These are phyloP conservation scores for Neurospora sp. DNA, from an alignment of 495 filamentous ascomycete species.

Conservation along the genomic window DNA sequence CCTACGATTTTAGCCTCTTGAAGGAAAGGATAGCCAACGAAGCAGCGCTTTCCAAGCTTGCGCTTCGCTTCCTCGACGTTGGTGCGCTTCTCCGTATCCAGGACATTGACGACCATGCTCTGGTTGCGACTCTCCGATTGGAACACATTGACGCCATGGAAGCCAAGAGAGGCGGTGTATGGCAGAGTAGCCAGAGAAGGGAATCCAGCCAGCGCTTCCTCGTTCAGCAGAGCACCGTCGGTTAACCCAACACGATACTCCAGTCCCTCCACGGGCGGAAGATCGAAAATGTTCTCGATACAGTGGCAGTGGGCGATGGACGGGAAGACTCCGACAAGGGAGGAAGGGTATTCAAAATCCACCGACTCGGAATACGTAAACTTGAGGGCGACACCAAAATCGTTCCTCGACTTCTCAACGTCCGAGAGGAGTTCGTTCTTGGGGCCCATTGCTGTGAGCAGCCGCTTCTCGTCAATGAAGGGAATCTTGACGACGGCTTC, in stretches of 20 bases:
- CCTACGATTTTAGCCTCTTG: conserved; percentile 83
- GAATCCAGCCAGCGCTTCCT: conserved; percentile 79
- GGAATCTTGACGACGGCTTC: conserved; percentile 98
- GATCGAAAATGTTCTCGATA: conserved; percentile 88
- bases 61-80: conserved; percentile 60
- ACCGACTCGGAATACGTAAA: conserved; percentile 74
- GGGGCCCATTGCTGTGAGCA: conserved; percentile 76
- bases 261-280: conserved; percentile 84
- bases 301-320: conserved; percentile 81
- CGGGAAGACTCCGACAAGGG: conserved; percentile 82
- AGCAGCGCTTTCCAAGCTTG: conserved; percentile 75
- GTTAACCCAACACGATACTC: conserved; percentile 78
- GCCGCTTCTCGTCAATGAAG: conserved; percentile 85
- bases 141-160: conserved; percentile 93
- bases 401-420: conserved; percentile 71
- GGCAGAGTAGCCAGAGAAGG: conserved; percentile 78
- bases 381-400: conserved; percentile 84
- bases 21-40: conserved; percentile 92
- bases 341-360: conserved; percentile 74
- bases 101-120: conserved; percentile 84
- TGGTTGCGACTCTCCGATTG: conserved; percentile 94
- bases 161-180: conserved; percentile 67
- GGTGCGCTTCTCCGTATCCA: conserved; percentile 60
- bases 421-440: conserved; percentile 66
- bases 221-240: conserved; percentile 76